phyloP scores from a whole-genome alignment of 495 filamentous ascomycete species.

The Penicillium chermesinum region DNA sequence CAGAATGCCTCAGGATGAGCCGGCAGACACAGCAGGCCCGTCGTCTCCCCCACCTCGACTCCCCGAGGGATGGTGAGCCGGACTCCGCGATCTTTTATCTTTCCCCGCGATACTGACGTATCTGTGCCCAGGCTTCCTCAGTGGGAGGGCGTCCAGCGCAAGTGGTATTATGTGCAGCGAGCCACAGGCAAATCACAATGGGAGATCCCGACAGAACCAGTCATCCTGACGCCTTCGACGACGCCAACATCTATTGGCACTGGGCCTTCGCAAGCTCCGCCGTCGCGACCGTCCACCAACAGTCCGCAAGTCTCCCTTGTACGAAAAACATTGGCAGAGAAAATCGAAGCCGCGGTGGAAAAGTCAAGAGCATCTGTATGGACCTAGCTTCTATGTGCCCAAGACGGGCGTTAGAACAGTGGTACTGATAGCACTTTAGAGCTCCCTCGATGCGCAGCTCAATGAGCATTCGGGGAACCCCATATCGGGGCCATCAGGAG shows the following conservation, averaged over 20 bases:
- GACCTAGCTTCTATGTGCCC: slow-evolving; percentile 21
- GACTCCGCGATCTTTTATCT: neutral
- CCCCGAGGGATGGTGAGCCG: slow-evolving; percentile 61
- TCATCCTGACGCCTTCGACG: slow-evolving; percentile 35
- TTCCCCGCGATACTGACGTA: slow-evolving; percentile 1
- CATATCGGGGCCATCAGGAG: slow-evolving; percentile 10
- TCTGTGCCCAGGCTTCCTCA: slow-evolving; percentile 58
- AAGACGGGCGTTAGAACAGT: slow-evolving; percentile 15
- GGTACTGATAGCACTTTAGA: slow-evolving; percentile 33
- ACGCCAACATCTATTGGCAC: slow-evolving; percentile 29
- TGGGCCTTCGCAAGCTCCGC: slow-evolving; percentile 27
- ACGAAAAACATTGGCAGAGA: slow-evolving; percentile 11
- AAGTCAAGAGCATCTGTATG: slow-evolving; percentile 29
- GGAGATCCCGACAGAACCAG: slow-evolving; percentile 67
- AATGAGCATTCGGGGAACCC: slow-evolving; percentile 12
- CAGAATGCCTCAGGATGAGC: slow-evolving; percentile 33
- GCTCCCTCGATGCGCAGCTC: slow-evolving; percentile 20
- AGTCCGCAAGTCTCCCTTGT: slow-evolving; percentile 10
- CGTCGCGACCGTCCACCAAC: slow-evolving; percentile 13
- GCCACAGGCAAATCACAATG: slow-evolving; percentile 72
- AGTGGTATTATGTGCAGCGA: slow-evolving; percentile 78
- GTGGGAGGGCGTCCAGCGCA: slow-evolving; percentile 67
- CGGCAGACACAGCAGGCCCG: slow-evolving; percentile 62
- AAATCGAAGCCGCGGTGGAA: slow-evolving; percentile 13
- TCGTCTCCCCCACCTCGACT: slow-evolving; percentile 64